Percentiles rank a stretch among this genome's conserved stretches.
Evolutionary conservation across 75 land plant genomes (phyloP).

Genomic region (Adiantum capillusveneris): DNA sequence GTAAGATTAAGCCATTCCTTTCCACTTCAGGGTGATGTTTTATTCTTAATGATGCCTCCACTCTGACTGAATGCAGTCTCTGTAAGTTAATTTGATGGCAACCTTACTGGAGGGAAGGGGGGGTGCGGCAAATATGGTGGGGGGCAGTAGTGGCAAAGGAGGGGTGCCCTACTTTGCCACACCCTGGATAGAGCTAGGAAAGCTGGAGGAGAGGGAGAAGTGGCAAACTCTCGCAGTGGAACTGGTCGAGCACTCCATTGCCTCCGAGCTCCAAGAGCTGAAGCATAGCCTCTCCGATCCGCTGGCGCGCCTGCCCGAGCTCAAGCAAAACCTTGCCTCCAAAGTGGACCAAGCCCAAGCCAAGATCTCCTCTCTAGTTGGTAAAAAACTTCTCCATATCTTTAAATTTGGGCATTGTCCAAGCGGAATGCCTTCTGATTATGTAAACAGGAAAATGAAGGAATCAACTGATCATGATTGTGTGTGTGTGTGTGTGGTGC

Average conservation of each 20-base stretch:
- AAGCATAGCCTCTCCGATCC: neutral
- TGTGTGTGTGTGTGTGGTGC: too few relatives aligned
- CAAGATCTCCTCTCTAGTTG: neutral
- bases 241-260: conserved; percentile 1
- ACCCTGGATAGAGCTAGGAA: conserved; percentile 3
- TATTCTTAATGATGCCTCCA: too few relatives aligned
- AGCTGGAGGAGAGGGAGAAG: conserved; percentile 8
- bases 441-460: too few relatives aligned
- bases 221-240: conserved; percentile 3
- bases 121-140: neutral
- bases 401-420: too few relatives aligned
- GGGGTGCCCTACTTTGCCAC: conserved; percentile 1
- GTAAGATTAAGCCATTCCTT: too few relatives aligned
- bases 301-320: neutral
- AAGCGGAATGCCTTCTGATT: too few relatives aligned
- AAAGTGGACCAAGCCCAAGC: neutral
- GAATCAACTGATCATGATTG: too few relatives aligned
- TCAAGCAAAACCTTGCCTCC: neutral
- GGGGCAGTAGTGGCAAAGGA: neutral
- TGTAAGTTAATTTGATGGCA: too few relatives aligned
- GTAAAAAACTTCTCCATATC: neutral
- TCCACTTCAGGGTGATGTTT: too few relatives aligned
- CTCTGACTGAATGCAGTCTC: too few relatives aligned
- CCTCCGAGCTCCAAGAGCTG: conserved; percentile 2
- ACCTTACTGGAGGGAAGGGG: neutral